Conservation (phyloP, 768 basidiomycete species). For the Asterophora lycoperdoides region DNA sequence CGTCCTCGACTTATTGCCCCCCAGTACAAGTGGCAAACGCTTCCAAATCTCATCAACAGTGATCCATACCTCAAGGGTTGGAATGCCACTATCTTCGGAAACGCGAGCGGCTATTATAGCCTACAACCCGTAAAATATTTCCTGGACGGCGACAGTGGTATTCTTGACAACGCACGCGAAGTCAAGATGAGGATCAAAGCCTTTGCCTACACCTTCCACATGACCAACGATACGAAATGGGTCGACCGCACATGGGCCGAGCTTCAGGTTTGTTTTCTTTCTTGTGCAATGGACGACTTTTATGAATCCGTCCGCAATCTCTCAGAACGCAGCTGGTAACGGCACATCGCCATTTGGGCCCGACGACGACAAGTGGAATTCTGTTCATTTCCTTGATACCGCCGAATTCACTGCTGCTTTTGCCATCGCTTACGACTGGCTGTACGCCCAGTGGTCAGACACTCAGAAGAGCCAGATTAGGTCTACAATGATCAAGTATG, state of each 20-base stretch:
- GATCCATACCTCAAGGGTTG: constrained; percentile 86
- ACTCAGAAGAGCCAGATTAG: constrained; percentile 69
- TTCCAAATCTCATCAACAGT: constrained; percentile 68
- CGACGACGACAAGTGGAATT: constrained; percentile 74
- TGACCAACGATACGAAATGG: constrained; percentile 92
- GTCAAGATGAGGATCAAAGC: constrained; percentile 92
- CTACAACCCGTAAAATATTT: constrained; percentile 64
- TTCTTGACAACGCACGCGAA: constrained; percentile 85
- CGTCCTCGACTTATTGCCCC: constrained; percentile 93
- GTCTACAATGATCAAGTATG: constrained; percentile 70
- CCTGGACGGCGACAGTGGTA: constrained; percentile 83
- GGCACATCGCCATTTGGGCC: constrained; percentile 61
- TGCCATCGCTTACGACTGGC: constrained; percentile 94
- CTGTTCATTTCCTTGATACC: constrained; percentile 84
- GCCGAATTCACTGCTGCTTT: constrained; percentile 90
- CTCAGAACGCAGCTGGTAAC: constrained; percentile 73
- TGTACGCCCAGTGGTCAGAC: constrained; percentile 45
- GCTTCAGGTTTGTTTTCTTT: constrained; percentile 55
- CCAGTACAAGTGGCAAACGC: constrained; percentile 82
- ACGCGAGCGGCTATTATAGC: constrained; percentile 72
- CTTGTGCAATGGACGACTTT: background rate
- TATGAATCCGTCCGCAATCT: background rate
- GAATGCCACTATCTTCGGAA: constrained; percentile 88
- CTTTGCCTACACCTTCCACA: constrained; percentile 83
- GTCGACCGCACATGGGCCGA: constrained; percentile 82